Evolutionary conservation across 1,284 basidiomycete genomes (phyloP), one percentile per base, ranked within the genome.

Genomic region (Naganishia albida): DNA sequence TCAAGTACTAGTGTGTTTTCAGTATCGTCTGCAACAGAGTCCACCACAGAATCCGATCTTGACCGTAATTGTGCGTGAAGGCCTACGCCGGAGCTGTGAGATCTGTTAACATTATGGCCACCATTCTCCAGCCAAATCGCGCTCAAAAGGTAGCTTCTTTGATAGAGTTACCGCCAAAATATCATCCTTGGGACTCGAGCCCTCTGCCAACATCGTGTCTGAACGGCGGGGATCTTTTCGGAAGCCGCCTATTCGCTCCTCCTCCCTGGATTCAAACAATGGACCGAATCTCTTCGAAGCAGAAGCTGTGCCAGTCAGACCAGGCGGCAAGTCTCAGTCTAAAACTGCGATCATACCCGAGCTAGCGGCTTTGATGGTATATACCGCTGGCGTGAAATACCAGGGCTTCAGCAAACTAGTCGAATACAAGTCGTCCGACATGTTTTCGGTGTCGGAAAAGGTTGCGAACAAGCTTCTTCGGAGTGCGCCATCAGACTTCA

Each of bases 331-430:
- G 40, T 39, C 66, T 25, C 66, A 73, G 6, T 64, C 70, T 30
- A 74, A 73, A 75, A 78, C 80, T 25, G 85, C 84, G 71, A 91
- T 95, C 86, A 90, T 92, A 0, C 75, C 84, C 18, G 82, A 83
- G 2, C 84, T 99, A 0, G 85, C 87, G 1, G 83, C 85, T 0
- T 83, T 98, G 16, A 84, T 98, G 10, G 88, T 99, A 23, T 99
- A 99, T 78, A 97, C 95, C 1, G 86, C 95, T 49, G 96, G 95
- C 13, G 93, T 99, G 71, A 95, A 95, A 77, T 96, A 89, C 72
- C 88, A 88, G 44, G 94, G 95, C 0, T 85, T 99, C 75, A 91
- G 93, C 80, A 90, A 92, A 79, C 89, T 93, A 69, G 88, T 92
- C 69, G 81, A 83, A 38, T 99, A 99, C 75, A 88, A 87, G 1